Base-by-base conservation (phyloP, 495 filamentous ascomycete genomes). In the Penicillium riverlandense region DNA sequence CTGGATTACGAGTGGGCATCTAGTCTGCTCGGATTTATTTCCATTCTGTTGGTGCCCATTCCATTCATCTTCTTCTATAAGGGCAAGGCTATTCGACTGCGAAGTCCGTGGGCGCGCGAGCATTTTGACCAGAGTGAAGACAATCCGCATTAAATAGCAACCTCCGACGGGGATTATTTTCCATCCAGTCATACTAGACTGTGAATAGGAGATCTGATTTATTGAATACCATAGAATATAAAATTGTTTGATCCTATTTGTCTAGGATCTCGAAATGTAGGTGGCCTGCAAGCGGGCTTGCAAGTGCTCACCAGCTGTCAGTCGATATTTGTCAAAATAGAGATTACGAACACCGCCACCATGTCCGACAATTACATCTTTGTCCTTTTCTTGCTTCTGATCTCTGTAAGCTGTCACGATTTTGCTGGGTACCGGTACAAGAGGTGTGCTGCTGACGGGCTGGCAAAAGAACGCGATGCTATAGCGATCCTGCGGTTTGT, bases 381-480 rank as follows among this genome's bases (percentile, higher is more conserved):
- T 2, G 11, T 22, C 16, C 9, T 12, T 8, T 35, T 38, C 29
- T 10, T 27, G 3, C 6, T 33, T 10, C 11, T 11, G 8, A 29
- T 40, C 11, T 29, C 52, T 55, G 54, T 44, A 48, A 40, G 15
- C 49, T 49, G 54, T 55, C 6, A 84, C 70, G 9, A 69, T 40
- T 37, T 59, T 47, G 52, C 88, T 89, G 13, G 88, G 88, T 43
- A 92, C 79, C 5, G 77, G 33, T 30, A 65, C 73, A 40, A 94
- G 65, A 39, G 69, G 55, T n/a, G 76, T 82, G 4, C 71, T 64
- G 42, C 83, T 71, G 11, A 78, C 62, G 8, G 88, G 88, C 58
- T 92, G 88, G 50, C 85, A 89, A 55, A 92, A 92, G 56, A 84
- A 94, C 8, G 78, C 88, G 47, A 94, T 82, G 35, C 79, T 84